phyloP scores from a whole-genome alignment of 2,329 filamentous ascomycete species.

The Aquanectria penicillioides region DNA sequence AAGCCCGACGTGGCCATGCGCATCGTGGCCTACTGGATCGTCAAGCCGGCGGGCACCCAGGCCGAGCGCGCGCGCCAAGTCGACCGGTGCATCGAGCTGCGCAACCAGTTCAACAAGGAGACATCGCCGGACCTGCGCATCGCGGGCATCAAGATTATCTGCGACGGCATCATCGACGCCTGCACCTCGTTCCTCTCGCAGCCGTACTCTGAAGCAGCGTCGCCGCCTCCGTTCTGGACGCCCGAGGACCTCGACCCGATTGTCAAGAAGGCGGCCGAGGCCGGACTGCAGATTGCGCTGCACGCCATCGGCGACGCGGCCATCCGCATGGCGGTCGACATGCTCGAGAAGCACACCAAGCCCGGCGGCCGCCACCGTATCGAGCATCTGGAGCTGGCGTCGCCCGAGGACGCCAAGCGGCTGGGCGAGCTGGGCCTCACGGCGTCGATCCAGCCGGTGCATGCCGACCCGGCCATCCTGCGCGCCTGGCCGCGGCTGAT shows the following conservation, averaged over 20 bases:
- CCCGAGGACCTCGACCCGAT: slow-evolving; percentile 62
- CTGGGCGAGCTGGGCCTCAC: slow-evolving; percentile 67
- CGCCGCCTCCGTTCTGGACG: slow-evolving; percentile 63
- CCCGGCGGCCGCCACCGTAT: slow-evolving; percentile 65
- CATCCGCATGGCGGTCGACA: slow-evolving; percentile 65
- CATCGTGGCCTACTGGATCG: slow-evolving; percentile 67
- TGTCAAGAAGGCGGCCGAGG: slow-evolving; percentile 60
- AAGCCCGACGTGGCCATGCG: slow-evolving; percentile 50
- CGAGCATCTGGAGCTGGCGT: slow-evolving; percentile 70
- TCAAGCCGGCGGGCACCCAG: slow-evolving; percentile 56
- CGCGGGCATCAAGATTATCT: slow-evolving; percentile 71
- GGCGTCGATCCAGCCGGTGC: slow-evolving; percentile 66
- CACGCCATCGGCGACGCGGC: slow-evolving; percentile 72
- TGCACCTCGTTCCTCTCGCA: slow-evolving; percentile 69
- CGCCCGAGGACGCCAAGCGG: slow-evolving; percentile 62
- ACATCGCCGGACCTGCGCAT: slow-evolving; percentile 57
- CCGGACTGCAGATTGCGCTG: slow-evolving; percentile 67
- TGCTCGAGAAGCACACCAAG: slow-evolving; percentile 54
- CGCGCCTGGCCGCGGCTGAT: slow-evolving; percentile 68
- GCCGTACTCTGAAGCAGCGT: slow-evolving; percentile 61
- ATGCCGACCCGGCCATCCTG: slow-evolving; percentile 68
- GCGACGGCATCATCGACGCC: slow-evolving; percentile 70
- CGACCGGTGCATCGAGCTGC: slow-evolving; percentile 58
- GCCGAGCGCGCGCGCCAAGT: slow-evolving; percentile 58
- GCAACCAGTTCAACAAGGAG: slow-evolving; percentile 45